Base-by-base conservation (phyloP, 83 land plant species). In the Picea abies region DNA sequence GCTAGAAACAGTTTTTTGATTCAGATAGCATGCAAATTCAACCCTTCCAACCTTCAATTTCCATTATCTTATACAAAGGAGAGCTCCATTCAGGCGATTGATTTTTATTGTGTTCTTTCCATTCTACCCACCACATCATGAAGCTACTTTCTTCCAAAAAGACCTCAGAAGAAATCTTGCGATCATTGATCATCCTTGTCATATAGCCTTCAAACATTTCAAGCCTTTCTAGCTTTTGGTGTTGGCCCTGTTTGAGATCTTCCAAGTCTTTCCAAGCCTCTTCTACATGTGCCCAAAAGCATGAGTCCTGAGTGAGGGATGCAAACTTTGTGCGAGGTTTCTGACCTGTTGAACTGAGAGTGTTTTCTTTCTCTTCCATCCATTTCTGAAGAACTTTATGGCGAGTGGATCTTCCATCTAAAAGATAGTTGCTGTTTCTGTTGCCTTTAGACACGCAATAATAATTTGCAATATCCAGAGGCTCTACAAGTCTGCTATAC, bases 401-500 rank as follows among this genome's bases (percentile, higher is more conserved):
- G 0, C 92, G 86, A 35, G 49, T 85, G 14, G 92, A 92, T 79
- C 94, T 85, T 11, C 88, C 92, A 26, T 9, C 29, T 20, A 8
- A 62, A 83, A 85, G 47, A 66, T 90, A 90, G 17, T 88, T 82
- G 16, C 92, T 91, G 5, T 88, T 82, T 12, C 92, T 91, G 5
- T 90, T 89, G 63, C 86, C 90, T 26, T 87, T 89, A 0, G 37
- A 19, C 26, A 79, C 89, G 6, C 88, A 56, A 60, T 92, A 92
- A 84, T 90, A 92, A 78, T 92, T 85, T 32, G 92, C 90, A 19
- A 92, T 90, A 80, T 92, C 94, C 60, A 92, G 72, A 67, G 93
- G 94, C 88, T 92, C 94, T 15, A 90, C 90, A 19, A 90, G 52
- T 39, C 85, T 82, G 44, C 94, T 72, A 49, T 78, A 92, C 26